Base-by-base conservation (phyloP, 345 rosid genomes). In the Anastatica hierochuntica region DNA sequence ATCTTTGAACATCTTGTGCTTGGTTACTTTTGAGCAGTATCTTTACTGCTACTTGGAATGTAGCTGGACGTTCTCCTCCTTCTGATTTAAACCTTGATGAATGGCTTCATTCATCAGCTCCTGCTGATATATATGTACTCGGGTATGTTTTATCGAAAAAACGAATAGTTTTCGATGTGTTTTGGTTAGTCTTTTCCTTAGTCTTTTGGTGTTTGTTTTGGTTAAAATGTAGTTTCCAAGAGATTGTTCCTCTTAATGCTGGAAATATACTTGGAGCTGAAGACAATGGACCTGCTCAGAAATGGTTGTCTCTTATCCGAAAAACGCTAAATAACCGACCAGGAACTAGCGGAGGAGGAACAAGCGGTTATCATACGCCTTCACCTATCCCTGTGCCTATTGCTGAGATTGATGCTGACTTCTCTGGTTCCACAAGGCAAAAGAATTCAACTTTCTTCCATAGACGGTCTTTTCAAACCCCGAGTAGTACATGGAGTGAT, bases 221-320 rank as follows among this genome's bases (percentile, higher is more conserved):
- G n/a, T n/a, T n/a, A 5, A 6, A 9, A 9, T 27, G 14, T 50
- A 90, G 98, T 50, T 92, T 92, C 74, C 99, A 92, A 75, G 99
- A 92, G 79, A 82, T 92, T 43, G 99, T 88, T 63, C 99, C 99
- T 69, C 74, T 92, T 47, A 92, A 88, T 71, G 95, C 99, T 59
- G 95, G 97, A 33, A 92, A 92, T 65, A 67, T 92, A 69, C 85
- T 92, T 30, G 99, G 95, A 14, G 81, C 95, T 41, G 99, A 92
- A 80, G 97, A 92, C 79, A 92, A 87, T 50, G 99, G 97, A 13
- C 99, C 97, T 24, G 96, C 97, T 58, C 85, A 92, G 56, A 92
- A 92, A 74, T 92, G 99, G 98, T 69, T 77, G 46, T 76, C 94
- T 54, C 80, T 88, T 12, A 74, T 92, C 27, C 73, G 94, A 11